These are phyloP conservation scores for Solanum ahanhuiri DNA, from an alignment of 257 asterid species.

Conservation along the genomic window DNA sequence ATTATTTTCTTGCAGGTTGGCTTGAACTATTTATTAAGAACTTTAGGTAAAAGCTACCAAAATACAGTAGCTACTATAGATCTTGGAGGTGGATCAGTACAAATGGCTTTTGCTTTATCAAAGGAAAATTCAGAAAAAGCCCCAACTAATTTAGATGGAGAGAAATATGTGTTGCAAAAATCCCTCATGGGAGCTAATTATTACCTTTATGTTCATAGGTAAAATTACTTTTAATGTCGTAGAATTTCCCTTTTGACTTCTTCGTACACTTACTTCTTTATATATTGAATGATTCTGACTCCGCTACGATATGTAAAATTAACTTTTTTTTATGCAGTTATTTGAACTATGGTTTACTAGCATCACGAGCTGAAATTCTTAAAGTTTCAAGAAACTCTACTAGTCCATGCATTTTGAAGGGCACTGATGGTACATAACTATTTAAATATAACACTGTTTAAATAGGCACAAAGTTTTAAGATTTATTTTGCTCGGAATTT, in stretches of 20 bases:
- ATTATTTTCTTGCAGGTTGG: not conserved
- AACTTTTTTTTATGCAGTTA: too few species aligned
- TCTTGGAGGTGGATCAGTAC: too few species aligned
- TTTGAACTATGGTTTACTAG: conserved; percentile 33
- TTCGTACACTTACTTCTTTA: not conserved
- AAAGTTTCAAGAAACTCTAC: conserved; percentile 12
- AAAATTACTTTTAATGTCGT: not conserved
- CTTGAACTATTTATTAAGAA: conserved; percentile 1
- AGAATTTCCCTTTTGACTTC: too few species aligned
- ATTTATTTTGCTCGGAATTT: too few species aligned
- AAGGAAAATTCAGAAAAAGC: conserved; percentile 22
- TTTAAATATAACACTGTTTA: too few species aligned
- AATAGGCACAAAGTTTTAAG: too few species aligned
- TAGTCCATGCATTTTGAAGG: conserved; percentile 39
- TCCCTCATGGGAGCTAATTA: conserved; percentile 18
- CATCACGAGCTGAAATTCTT: conserved; percentile 37
- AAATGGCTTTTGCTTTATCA: conserved; percentile 40
- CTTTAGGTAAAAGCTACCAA: not conserved
- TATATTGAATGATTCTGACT: not conserved
- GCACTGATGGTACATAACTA: conserved; percentile 16
- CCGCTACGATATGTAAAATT: too few species aligned
- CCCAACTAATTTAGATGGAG: conserved; percentile 1
- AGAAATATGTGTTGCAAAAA: conserved; percentile 17
- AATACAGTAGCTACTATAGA: conserved; percentile 8
- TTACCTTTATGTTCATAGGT: conserved; percentile 46